These are phyloP conservation scores for Francoa sonchifolia DNA, from an alignment of 441 rosid genomes.

Conservation along the genomic window DNA sequence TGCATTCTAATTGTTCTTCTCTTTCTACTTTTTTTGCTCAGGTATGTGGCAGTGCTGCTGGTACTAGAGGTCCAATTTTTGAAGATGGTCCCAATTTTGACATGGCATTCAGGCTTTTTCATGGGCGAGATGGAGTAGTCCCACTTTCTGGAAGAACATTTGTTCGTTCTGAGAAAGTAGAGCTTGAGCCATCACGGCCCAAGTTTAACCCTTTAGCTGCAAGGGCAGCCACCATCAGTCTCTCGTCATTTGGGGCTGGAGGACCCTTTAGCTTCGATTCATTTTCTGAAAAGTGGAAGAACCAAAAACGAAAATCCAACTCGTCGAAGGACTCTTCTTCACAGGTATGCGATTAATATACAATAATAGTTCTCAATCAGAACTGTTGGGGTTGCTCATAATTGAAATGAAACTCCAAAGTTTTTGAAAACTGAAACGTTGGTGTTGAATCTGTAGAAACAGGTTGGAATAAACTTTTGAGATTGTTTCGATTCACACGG, in stretches of 20 bases:
- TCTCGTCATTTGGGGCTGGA: conserved; percentile 44
- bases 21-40: conserved; percentile 13
- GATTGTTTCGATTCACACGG: no score
- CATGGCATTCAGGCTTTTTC: conserved; percentile 59
- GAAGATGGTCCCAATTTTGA: conserved; percentile 81
- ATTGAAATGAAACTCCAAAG: no score
- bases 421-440: no score
- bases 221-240: conserved; percentile 59
- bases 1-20: neutral
- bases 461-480: no score
- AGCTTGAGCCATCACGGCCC: conserved; percentile 23
- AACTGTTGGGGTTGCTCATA: no score
- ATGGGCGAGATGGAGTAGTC: conserved; percentile 64
- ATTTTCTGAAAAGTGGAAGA: conserved; percentile 42
- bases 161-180: conserved; percentile 20
- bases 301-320: conserved; percentile 33
- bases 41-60: conserved; percentile 40
- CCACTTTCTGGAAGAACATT: conserved; percentile 39
- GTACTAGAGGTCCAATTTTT: conserved; percentile 65
- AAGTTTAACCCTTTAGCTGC: conserved; percentile 60
- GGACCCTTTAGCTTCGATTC: conserved; percentile 56
- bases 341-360: no score
- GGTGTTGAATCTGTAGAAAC: no score
- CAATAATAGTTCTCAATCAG: no score
- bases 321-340: conserved; percentile 47